Base-by-base conservation (phyloP, 345 rosid genomes). In the Limnanthes douglasii region DNA sequence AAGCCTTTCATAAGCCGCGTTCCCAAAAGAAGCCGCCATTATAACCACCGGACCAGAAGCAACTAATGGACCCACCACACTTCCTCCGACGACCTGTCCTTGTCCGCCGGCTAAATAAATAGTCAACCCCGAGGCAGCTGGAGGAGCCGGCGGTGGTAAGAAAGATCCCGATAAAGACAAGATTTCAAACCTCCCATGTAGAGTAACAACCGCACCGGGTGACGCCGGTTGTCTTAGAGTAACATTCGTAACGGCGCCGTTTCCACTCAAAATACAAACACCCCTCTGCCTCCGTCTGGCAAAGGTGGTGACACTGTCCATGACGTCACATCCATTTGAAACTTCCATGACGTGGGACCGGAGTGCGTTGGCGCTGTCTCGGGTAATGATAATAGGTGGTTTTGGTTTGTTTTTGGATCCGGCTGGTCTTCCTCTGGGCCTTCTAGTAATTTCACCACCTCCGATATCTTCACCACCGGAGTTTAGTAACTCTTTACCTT, bases 281-380 rank as follows among this genome's bases (percentile, higher is more conserved):
- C 97, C 97, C 34, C 94, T 68, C 49, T 86, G 97, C 21, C 82
- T 65, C 37, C 80, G 59, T 44, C 82, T 40, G 0, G 97, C 93
- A 13, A 86, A 82, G 23, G 76, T 59, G 3, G 97, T 57, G 34
- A 86, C 57, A 38, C 93, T 64, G 5, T 82, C 94, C 72, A 86
- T 65, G 48, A 86, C 65, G 34, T 86, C 97, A 44, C 77, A 68
- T 23, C 81, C 85, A 56, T 48, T 41, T 15, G 88, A 93, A 31
- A 86, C 56, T 64, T 86, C 97, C 74, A 86, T 70, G 31, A 82
- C 81, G 49, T 86, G 97, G 42, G 94, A 78, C 20, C 88, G 78
- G 56, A 86, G 94, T 34, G 94, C 86, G 49, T 86, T 86, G 45
- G 97, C 85, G 54, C 97, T 86, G 48, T 86, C 97, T 17, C 97